Base-by-base conservation (phyloP, 2,329 filamentous ascomycete genomes). In the Cladosporium sp. region DNA sequence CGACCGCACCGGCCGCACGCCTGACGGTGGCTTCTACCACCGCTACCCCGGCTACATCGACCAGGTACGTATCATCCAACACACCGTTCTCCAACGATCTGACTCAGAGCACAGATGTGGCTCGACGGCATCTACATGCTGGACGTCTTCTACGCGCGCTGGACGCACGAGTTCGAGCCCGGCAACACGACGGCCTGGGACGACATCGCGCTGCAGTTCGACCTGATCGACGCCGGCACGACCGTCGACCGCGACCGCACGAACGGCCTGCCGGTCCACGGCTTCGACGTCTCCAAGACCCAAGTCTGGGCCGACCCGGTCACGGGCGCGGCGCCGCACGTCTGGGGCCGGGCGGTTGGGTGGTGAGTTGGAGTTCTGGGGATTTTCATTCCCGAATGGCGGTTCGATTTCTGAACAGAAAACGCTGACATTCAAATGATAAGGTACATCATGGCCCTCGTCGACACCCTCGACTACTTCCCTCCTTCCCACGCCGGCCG, bases 81-180 rank as follows among this genome's bases (percentile, higher is more conserved):
- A 34, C 13, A 34, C 9, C 33, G 33, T 9, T 9, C 9, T 13
- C 9, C 33, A 18, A 18, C 16, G 13, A 13, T n/a, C 35, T 37
- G 35, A 37, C 35, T 34, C 11, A n/a, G 11, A 18, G 7, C n/a
- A 9, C 77, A 75, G 71, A 76, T 74, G 61, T 79, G 78, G 59
- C 68, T 78, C 4, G 77, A 80, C 56, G 76, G 76, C 46, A 75
- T 78, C 69, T 77, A 72, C 65, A 77, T 74, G 2, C 62, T 75
- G 4, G 67, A 70, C 11, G 72, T 75, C 1, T 78, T 75, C 61
- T 67, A 70, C 49, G 59, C 70, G 0, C 53, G 61, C 1, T 68
- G 66, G 48, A 56, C 60, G 2, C 35, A 54, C 2, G n/a, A 52
- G 1, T 61, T 58, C 43, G 56, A 58, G 13, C 41, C 50, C 11